Conservation (phyloP, 768 basidiomycete species). For the Lactarius psammicola region DNA sequence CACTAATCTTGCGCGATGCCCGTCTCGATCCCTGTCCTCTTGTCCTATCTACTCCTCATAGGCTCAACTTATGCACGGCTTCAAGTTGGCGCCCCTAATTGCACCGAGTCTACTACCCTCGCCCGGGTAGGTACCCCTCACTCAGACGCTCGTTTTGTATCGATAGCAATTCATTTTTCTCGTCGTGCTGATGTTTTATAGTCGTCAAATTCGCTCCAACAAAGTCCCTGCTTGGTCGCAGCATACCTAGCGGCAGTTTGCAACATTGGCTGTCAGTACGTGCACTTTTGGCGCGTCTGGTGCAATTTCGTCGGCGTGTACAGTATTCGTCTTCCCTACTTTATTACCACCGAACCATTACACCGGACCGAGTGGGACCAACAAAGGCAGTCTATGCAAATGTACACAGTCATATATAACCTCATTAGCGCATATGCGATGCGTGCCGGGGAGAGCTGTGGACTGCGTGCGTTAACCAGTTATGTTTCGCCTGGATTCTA, state of each 20-base stretch:
- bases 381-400: slow-evolving; percentile 21
- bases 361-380: no score
- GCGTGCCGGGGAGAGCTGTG: slow-evolving; percentile 29
- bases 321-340: no score
- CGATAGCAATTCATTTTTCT: background rate
- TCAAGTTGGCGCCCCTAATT: slow-evolving; percentile 15
- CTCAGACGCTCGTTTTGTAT: background rate
- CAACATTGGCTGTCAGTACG: slow-evolving; percentile 20
- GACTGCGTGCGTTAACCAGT: slow-evolving; percentile 16
- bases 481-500: background rate
- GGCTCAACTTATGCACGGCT: background rate
- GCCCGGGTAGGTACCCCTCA: slow-evolving; percentile 19
- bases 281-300: no score
- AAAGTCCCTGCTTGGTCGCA: slow-evolving; percentile 16
- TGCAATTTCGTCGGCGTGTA: no score
- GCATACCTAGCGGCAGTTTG: slow-evolving; percentile 11
- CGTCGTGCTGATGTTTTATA: background rate
- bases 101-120: background rate
- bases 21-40: background rate
- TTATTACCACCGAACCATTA: no score
- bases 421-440: slow-evolving; percentile 33
- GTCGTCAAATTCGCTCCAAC: slow-evolving; percentile 20
- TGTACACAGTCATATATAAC: slow-evolving; percentile 33
- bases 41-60: background rate
- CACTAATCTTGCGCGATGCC: background rate